A percentile compares a stretch with the other conserved stretches of the same genome.
Evolutionary conservation across 306 rosid species (phyloP).

Genomic region (Glycine tomentella): DNA sequence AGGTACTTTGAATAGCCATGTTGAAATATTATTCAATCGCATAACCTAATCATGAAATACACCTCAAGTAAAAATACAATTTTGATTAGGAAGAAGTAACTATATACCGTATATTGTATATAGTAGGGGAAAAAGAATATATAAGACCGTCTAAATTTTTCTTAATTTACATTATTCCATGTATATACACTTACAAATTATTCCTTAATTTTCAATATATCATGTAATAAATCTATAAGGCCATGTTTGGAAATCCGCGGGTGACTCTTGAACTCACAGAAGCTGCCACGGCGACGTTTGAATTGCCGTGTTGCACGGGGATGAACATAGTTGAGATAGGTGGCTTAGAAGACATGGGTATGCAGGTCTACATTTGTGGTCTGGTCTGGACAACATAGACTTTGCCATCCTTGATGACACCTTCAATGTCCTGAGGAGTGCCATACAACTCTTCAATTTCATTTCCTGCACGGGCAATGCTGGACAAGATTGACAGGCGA

Average conservation of each 20-base stretch:
- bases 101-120: no score
- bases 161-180: conserved; percentile 45
- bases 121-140: neutral
- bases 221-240: conserved; percentile 20
- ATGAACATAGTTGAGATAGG: conserved; percentile 32
- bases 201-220: conserved; percentile 34
- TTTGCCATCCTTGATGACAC: conserved; percentile 89
- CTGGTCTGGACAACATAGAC: conserved; percentile 94
- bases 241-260: conserved; percentile 29
- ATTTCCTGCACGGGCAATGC: conserved; percentile 91
- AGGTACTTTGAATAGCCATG: neutral
- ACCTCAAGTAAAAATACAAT: neutral
- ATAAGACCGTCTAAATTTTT: neutral
- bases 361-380: conserved; percentile 79
- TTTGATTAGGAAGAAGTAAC: neutral
- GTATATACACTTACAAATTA: conserved; percentile 4
- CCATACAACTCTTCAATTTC: conserved; percentile 90
- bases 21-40: no score
- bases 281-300: conserved; percentile 20
- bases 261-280: conserved; percentile 36
- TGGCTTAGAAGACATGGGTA: conserved; percentile 7
- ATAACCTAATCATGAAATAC: no score
- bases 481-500: conserved; percentile 77
- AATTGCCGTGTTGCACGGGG: conserved; percentile 20
- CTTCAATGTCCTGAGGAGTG: conserved; percentile 95